Evolutionary conservation across 768 basidiomycete genomes (phyloP), one percentile per base, ranked within the genome.

Genomic region (Chalciporus chontae): DNA sequence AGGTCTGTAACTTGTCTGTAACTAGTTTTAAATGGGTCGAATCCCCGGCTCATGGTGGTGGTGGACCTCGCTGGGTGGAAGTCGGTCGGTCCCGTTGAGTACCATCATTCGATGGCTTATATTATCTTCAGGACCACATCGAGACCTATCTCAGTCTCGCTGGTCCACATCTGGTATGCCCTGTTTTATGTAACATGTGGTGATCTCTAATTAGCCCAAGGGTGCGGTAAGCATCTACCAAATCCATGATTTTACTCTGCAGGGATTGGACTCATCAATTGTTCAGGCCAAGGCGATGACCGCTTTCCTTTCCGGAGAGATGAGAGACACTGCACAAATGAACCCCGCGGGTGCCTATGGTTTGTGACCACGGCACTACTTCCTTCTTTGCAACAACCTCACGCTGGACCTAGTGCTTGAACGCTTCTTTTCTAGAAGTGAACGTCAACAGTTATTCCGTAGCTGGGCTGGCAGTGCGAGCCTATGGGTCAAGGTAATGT

Each of bases 11-110:
- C n/a, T n/a, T 40, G 32, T 49, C 3, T 38, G 26, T 21, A 34
- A 39, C 1, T 51, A 94, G 93, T 64, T 79, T 94, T 61, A 95
- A 96, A 73, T 99, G 95, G 95, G 94, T 95, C 0, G 95, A 98
- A 70, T 89, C 91, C 1, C 84, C 85, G 8, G 71, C 77, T 38
- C 83, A 86, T 55, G 94, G 93, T 8, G 77, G 77, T 2, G 95
- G 93, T 13, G 95, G 94, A 3, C 71, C 81, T 7, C 72, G 80
- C 23, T 98, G 95, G 95, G 93, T 95, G 11, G 94, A 98, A 75
- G 91, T 90, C 53, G 47, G 69, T 50, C 40, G 10, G 43, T 36
- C 17, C 24, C 24, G 17, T 6, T 13, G 26, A 10, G 5, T 32
- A 47, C 11, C 4, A 8, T 26, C 7, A 14, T 42, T 19, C 14